Evolutionary conservation across 2,329 filamentous ascomycete species (phyloP).

Genomic region (Hyphodiscus sp.): DNA sequence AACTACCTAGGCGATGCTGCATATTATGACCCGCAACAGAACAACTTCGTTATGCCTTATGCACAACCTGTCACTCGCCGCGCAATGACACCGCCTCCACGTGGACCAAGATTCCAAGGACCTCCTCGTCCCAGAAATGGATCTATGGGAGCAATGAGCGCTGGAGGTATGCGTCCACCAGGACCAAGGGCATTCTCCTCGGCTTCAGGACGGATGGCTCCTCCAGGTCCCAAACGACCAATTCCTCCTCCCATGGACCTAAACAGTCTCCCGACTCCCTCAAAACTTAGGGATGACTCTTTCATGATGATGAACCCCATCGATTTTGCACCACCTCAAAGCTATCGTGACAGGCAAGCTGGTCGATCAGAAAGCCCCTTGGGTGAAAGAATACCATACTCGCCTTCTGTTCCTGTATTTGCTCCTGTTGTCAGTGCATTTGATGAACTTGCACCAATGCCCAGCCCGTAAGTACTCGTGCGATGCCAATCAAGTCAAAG

Average conservation of each 20-base stretch:
- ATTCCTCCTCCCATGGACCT: conserved; percentile 70
- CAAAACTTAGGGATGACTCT: conserved; percentile 74
- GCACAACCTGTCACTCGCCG: conserved; percentile 80
- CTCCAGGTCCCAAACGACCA: conserved; percentile 41
- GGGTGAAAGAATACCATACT: conserved; percentile 65
- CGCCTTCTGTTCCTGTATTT: conserved; percentile 63
- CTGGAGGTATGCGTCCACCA: conserved; percentile 24
- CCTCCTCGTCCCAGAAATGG: conserved; percentile 39
- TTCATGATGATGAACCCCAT: conserved; percentile 62
- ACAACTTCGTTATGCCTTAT: conserved; percentile 68
- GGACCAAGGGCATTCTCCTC: conserved; percentile 59
- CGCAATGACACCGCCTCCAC: conserved; percentile 91
- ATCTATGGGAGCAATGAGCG: conserved; percentile 40
- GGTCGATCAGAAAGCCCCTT: conserved; percentile 62
- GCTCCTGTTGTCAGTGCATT: conserved; percentile 78
- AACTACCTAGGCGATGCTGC: conserved; percentile 61
- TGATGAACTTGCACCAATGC: conserved; percentile 78
- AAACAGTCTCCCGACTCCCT: conserved; percentile 74
- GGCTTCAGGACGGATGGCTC: conserved; percentile 38
- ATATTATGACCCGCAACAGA: conserved; percentile 25
- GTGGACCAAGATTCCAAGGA: conserved; percentile 34
- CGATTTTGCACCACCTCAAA: conserved; percentile 80
- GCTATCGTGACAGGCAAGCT: conserved; percentile 58
- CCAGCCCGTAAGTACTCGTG: conserved; percentile 73
- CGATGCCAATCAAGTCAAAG: not conserved